These are phyloP conservation scores for Picea mariana DNA, from an alignment of 83 land plant species.

Conservation along the genomic window DNA sequence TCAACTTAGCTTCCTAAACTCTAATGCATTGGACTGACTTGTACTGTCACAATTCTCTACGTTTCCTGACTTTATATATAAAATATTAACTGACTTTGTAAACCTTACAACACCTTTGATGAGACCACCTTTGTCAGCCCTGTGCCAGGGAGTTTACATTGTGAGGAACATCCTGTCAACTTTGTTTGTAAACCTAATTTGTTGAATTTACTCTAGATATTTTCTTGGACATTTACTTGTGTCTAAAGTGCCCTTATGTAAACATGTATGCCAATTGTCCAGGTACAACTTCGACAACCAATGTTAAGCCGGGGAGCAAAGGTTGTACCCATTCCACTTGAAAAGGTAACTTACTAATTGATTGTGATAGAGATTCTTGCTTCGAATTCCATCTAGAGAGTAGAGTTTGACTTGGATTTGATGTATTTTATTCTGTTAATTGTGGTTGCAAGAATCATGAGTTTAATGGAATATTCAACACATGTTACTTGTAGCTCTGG, in stretches of 20 bases:
- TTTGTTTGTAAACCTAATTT: background rate
- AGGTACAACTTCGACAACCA: conserved; percentile 56
- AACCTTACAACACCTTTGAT: background rate
- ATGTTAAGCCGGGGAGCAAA: conserved; percentile 46
- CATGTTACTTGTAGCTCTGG: background rate
- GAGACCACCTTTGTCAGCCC: background rate
- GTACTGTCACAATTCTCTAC: too few relatives aligned
- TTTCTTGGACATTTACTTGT: background rate
- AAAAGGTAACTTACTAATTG: conserved; percentile 44
- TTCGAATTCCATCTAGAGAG: background rate
- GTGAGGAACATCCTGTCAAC: background rate
- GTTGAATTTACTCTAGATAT: background rate
- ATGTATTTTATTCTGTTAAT: background rate
- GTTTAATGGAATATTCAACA: background rate
- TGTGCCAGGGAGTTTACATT: background rate
- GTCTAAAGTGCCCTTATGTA: background rate
- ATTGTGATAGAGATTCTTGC: background rate
- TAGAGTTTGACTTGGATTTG: conserved; percentile 3
- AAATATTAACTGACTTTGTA: too few relatives aligned
- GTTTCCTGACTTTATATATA: too few relatives aligned
- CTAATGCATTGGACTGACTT: too few relatives aligned
- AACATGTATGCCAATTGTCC: background rate
- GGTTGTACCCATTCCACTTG: conserved; percentile 71
- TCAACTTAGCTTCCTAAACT: too few relatives aligned
- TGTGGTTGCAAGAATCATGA: background rate